Evolutionary conservation across 768 basidiomycete genomes (phyloP), one percentile per base, ranked within the genome.

Genomic region (Lactarius hatsudake): DNA sequence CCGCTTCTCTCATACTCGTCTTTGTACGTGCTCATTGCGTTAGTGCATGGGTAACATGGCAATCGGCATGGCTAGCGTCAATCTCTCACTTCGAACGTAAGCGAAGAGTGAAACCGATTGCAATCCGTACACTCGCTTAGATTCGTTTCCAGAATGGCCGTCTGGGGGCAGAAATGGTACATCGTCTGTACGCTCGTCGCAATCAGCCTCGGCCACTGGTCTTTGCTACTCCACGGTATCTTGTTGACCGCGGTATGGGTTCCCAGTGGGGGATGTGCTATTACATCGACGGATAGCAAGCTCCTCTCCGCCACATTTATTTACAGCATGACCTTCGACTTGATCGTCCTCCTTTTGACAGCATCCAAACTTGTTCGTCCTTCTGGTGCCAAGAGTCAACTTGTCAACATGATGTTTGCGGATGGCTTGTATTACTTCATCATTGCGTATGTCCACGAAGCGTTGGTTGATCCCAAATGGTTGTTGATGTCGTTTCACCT

Each of bases 311-410:
- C 86, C 3, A 87, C 87, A 4, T 91, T 90, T 75, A 87, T 90
- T n/a, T 91, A 91, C 71, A 86, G 88, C 36, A 91, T 91, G 90
- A 79, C 80, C 72, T 89, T 91, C 73, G 90, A 91, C 73, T 77
- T 88, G 26, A 65, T 82, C 34, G 87, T 90, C 45, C 80, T 90
- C 55, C 66, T 78, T 30, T 75, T 91, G 69, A 89, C 84, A 43
- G 83, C 81, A 15, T 85, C 83, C 75, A 90, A 87, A 73, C 81
- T 91, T 28, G 75, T 75, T 18, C 75, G 74, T 32, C 67, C 72
- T 0, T 71, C 75, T 68, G 77, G 30, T 40, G 74, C 71, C 53
- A 23, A 76, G 43, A 84, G 81, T 70, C 80, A 80, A 59, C 82
- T 91, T 17, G 80, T 84, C 28, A 80, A 81, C 36, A 79, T 91